Evolutionary conservation across 495 filamentous ascomycete genomes (phyloP), one percentile per base, ranked within the genome.

Genomic region (Penicillium samsonianum): DNA sequence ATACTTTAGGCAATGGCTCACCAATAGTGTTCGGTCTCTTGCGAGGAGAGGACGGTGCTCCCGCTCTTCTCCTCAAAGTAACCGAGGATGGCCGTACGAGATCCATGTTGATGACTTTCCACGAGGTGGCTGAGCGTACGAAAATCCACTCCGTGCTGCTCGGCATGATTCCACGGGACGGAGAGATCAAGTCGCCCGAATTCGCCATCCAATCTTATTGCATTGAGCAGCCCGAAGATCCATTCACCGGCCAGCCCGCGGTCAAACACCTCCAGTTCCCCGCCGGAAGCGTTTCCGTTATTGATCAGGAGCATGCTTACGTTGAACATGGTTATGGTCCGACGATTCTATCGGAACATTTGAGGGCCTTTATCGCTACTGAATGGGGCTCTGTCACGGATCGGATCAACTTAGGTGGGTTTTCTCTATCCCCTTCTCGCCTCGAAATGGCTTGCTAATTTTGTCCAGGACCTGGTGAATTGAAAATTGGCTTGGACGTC

Each of bases 1-100:
- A 91, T 67, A 66, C 80, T 20, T 74, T 90, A 26, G 77, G 79
- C 9, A 74, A 82, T 9, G 80, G 82, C 20, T 66, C 76, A 1
- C 89, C 89, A 0, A 75, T 94, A 28, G 81, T 89, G 17, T 95
- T 91, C 64, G 85, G 87, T 23, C 84, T 90, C 53, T 66, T 89
- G 37, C 81, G 86, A 4, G 87, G 86, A 50, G 84, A 89, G 26
- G 78, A 82, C 38, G 88, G 85, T 16, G 77, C 80, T 4, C 84
- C 87, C 5, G 83, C 85, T 19, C 76, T 93, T 40, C 77, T 89
- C 9, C 72, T 96, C 20, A 86, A 86, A 45, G 83, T 90, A 31
- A 84, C 82, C 11, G 84, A 88, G 53, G 81, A 84, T n/a, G 82
- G 80, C 17, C 70, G 80, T 33, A 82, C 83, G 33, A 84, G 83